phyloP scores from a whole-genome alignment of 202 grass and related monocot species.

The Zizania palustris region DNA sequence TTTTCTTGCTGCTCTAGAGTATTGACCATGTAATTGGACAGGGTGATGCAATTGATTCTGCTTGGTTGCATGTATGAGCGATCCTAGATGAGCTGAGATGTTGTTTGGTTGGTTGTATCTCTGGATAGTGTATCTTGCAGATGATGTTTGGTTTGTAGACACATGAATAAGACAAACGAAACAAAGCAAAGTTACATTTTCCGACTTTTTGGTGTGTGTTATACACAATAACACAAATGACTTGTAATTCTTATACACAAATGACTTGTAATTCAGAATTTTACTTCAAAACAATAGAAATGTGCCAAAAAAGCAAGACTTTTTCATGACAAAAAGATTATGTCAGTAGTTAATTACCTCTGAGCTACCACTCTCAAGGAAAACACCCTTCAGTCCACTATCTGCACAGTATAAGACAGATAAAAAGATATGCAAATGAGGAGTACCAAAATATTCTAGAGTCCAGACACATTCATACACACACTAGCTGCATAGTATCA shows the following conservation, averaged over 20 bases:
- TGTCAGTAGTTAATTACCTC: conserved; percentile 60
- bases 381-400: conserved; percentile 84
- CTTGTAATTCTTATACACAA: background rate
- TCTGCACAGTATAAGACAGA: conserved; percentile 51
- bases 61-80: too few species aligned
- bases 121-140: too few species aligned
- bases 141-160: too few species aligned
- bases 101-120: too few species aligned
- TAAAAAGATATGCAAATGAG: conserved; percentile 21
- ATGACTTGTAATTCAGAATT: conserved; percentile 1
- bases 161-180: too few species aligned
- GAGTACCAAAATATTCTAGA: conserved; percentile 31
- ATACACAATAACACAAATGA: too few species aligned
- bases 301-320: background rate
- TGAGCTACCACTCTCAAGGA: conserved; percentile 91
- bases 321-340: background rate
- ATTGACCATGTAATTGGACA: background rate
- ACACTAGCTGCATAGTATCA: too few species aligned
- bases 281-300: conserved; percentile 16
- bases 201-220: too few species aligned
- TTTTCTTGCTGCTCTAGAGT: background rate
- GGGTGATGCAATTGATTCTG: too few species aligned
- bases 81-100: too few species aligned
- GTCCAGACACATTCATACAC: background rate
- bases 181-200: too few species aligned